Evolutionary conservation across 164 flowering plant genomes (phyloP).

Genomic region (Vitis labrusca): DNA sequence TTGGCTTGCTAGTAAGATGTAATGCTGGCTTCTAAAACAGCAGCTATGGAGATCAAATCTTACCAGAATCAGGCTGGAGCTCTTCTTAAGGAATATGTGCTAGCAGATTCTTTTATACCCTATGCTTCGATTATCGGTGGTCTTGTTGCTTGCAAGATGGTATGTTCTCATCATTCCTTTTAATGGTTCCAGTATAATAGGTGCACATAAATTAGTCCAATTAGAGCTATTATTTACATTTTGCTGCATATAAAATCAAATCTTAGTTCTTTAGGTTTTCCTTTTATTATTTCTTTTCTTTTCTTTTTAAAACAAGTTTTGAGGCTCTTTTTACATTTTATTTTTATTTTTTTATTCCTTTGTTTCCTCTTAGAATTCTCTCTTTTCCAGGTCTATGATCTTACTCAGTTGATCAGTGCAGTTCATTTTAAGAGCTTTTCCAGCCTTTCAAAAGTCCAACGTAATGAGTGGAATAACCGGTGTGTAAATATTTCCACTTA

Average conservation of each 20-base stretch:
- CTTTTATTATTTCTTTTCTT: not conserved
- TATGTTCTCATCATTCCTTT: conserved; percentile 5
- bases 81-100: conserved; percentile 22
- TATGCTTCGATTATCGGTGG: conserved; percentile 26
- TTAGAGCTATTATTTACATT: not conserved
- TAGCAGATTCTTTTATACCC: conserved; percentile 25
- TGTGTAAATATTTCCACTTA: conserved; percentile 2
- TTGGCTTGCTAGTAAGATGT: not conserved
- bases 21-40: conserved; percentile 3
- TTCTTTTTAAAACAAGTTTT: not conserved
- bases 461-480: conserved; percentile 43
- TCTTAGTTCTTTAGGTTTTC: not conserved
- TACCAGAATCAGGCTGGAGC: conserved; percentile 24
- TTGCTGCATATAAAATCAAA: not conserved
- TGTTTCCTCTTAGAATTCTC: conserved; percentile 1
- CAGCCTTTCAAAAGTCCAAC: conserved; percentile 24
- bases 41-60: conserved; percentile 18
- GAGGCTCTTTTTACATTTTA: not conserved
- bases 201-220: not conserved
- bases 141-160: conserved; percentile 32
- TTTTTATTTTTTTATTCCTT: not conserved
- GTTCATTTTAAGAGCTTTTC: conserved; percentile 31
- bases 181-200: not conserved
- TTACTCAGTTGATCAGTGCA: conserved; percentile 26
- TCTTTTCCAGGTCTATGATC: conserved; percentile 35